Conservation (phyloP, 2,329 filamentous ascomycete genomes). For the Monilinia laxa region DNA sequence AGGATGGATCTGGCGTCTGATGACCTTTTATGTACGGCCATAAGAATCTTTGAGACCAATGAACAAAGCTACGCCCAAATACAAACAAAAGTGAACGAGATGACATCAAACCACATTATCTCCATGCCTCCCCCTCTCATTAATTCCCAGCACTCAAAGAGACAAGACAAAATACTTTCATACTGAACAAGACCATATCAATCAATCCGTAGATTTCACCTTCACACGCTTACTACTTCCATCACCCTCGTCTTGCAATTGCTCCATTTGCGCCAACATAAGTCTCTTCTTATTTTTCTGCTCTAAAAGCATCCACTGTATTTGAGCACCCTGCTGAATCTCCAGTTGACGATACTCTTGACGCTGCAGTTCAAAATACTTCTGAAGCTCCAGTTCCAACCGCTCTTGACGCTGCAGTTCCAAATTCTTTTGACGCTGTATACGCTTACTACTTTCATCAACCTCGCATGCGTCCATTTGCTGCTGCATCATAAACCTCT, state of each 20-base stretch:
- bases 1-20: too few species aligned
- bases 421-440: too few species aligned
- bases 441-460: too few species aligned
- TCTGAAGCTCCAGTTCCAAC: too few species aligned
- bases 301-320: neutral
- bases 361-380: too few species aligned
- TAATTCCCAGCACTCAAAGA: too few species aligned
- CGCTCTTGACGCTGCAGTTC: too few species aligned
- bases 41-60: neutral
- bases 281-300: too few species aligned
- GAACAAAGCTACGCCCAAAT: neutral
- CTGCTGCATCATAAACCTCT: too few species aligned
- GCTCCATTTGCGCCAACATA: too few species aligned
- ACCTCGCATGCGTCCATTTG: too few species aligned
- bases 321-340: neutral
- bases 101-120: neutral
- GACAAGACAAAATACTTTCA: neutral
- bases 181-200: neutral
- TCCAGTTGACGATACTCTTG: too few species aligned
- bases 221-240: neutral
- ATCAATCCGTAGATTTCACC: neutral
- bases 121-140: rapidly evolving
- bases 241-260: neutral
- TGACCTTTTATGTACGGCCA: neutral
- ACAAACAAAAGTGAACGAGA: neutral